A percentile compares a stretch with the other conserved stretches of the same genome.
Evolutionary conservation across 371 early-diverging fungal species (phyloP).

Genomic region (Mucor plumbeus): DNA sequence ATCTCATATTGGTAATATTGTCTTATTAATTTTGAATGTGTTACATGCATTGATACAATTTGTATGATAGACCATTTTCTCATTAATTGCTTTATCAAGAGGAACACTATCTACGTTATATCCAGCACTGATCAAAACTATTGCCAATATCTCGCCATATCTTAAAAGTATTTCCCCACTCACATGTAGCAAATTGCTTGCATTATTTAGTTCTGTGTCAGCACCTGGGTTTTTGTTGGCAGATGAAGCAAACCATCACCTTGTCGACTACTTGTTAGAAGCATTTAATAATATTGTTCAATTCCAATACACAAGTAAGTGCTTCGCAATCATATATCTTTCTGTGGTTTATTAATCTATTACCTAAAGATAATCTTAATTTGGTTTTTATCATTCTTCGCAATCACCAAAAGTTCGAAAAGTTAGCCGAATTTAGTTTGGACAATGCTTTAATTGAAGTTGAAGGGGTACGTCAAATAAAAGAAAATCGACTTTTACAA

Average conservation of each 20-base stretch:
- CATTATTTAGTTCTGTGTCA: conserved; percentile 75
- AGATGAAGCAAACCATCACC: conserved; percentile 76
- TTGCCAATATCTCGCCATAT: conserved; percentile 85
- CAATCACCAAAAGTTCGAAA: conserved; percentile 67
- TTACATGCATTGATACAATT: neutral
- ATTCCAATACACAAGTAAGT: conserved; percentile 72
- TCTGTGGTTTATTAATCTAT: neutral
- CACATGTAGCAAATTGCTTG: conserved; percentile 73
- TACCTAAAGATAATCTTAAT: conserved; percentile 65
- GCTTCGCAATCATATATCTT: neutral
- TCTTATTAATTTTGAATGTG: neutral
- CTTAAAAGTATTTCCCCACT: conserved; percentile 76
- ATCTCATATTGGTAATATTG: conserved; percentile 66
- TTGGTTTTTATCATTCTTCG: conserved; percentile 80
- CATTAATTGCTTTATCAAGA: conserved; percentile 76
- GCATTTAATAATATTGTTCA: conserved; percentile 82
- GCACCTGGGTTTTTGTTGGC: conserved; percentile 82
- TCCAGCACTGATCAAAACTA: conserved; percentile 77
- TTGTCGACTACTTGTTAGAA: conserved; percentile 76
- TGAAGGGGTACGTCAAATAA: conserved; percentile 52
- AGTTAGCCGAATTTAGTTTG: conserved; percentile 69
- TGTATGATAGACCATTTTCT: conserved; percentile 65
- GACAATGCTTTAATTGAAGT: conserved; percentile 68
- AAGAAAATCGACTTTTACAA: conserved; percentile 31
- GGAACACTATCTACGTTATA: conserved; percentile 73